A percentile compares a stretch with the other conserved stretches of the same genome.
These are phyloP conservation scores for Hypoxylon sp. DNA, from an alignment of 2,329 filamentous ascomycete species.

Conservation along the genomic window DNA sequence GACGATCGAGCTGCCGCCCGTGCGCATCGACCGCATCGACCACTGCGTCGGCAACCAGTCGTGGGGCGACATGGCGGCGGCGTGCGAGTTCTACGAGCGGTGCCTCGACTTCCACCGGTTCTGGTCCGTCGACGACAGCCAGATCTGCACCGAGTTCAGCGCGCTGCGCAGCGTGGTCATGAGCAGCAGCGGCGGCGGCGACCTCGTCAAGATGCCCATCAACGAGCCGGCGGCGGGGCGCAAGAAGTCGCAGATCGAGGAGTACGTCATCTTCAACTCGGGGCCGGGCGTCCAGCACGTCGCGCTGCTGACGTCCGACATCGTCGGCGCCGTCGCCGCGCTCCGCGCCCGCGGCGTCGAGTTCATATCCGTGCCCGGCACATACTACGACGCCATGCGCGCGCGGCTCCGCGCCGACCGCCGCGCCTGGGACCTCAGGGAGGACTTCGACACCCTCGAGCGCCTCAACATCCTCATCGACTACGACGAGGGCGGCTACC, in stretches of 20 bases:
- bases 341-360: slow-evolving; percentile 88
- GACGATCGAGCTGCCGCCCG: slow-evolving; percentile 62
- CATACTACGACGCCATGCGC: slow-evolving; percentile 84
- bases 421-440: slow-evolving; percentile 70
- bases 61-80: slow-evolving; percentile 83
- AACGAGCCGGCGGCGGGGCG: slow-evolving; percentile 93
- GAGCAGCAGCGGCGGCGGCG: slow-evolving; percentile 81
- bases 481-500: slow-evolving; percentile 91
- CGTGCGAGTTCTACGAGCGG: slow-evolving; percentile 80
- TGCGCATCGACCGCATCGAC: slow-evolving; percentile 80
- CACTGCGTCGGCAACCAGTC: slow-evolving; percentile 98
- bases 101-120: slow-evolving; percentile 94
- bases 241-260: slow-evolving; percentile 93
- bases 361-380: slow-evolving; percentile 88
- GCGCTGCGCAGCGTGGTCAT: slow-evolving; percentile 91
- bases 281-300: slow-evolving; percentile 94
- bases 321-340: slow-evolving; percentile 77
- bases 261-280: slow-evolving; percentile 89
- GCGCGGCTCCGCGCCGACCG: slow-evolving; percentile 72
- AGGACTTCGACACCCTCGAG: slow-evolving; percentile 81
- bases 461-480: slow-evolving; percentile 88
- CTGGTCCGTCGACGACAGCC: slow-evolving; percentile 94
- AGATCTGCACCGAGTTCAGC: slow-evolving; percentile 92
- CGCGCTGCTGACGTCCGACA: slow-evolving; percentile 81
- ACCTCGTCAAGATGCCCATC: slow-evolving; percentile 96